Base-by-base conservation (phyloP, 345 rosid genomes). In the Eucalyptus cloeziana region DNA sequence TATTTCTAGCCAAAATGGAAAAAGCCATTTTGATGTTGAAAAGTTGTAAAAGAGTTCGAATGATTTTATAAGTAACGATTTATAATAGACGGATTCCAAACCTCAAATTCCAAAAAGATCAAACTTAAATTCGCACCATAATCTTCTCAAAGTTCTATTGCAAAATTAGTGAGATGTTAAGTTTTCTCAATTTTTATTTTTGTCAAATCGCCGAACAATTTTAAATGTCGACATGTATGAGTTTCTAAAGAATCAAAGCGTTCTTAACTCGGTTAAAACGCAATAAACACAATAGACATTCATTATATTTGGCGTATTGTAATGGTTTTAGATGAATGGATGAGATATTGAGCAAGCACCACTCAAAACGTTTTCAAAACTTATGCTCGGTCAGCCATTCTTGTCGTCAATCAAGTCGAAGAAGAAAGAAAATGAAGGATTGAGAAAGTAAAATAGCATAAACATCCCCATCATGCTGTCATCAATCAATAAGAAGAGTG, bases 301-400 rank as follows among this genome's bases (percentile, higher is more conserved):
- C 3, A 40, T 37, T 13, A 21, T 40, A 40, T 76, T 4, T 69
- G 4, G 1, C 5, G 1, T 10, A 40, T 7, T 0, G 2, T 11
- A 21, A 71, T 71, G 5, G 15, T 19, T 71, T 21, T 1, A 11
- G 8, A 10, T 10, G 44, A 7, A 21, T 0, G 2, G 3, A 37
- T 0, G 6, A 1, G 45, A 10, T 10, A 11, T 37, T 2, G 7
- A 71, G 83, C 4, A 5, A 0, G 13, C 7, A 1, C 2, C 14
- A 19, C 5, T 37, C 4, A 21, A 19, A 33, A 11, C 13, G 6
- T 9, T 33, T 69, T 69, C 24, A 69, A 69, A 33, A 37, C 8
- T 0, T 4, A 21, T 37, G 14, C 4, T 37, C 27, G 2, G 7
- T 19, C 2, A 19, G 8, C 17, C 24, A 37, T 37, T 71, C 8